Conservation (phyloP, 164 flowering plant genomes). For the Stephania japonica region DNA sequence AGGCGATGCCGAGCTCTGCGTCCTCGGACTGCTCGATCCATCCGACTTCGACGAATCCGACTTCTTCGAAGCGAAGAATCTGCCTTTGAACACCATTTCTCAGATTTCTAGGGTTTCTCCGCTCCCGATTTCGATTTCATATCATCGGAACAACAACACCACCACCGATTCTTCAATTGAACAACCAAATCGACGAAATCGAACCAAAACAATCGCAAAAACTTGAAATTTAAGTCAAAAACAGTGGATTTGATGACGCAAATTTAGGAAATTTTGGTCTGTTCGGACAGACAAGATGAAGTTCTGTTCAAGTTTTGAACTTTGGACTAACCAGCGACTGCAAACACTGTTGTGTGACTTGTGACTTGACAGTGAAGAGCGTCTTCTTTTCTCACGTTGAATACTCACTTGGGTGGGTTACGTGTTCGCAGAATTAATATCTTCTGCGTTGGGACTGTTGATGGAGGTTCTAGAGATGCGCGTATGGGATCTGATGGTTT, state of each 20-base stretch:
- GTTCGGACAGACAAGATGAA: not conserved
- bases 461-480: no score
- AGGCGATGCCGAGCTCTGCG: slow-evolving; percentile 56
- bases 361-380: no score
- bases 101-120: not conserved
- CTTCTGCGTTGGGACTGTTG: no score
- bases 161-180: not conserved
- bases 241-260: not conserved
- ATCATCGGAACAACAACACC: not conserved
- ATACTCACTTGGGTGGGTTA: no score
- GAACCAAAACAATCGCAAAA: not conserved
- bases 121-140: not conserved
- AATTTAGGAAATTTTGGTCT: not conserved
- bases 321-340: no score
- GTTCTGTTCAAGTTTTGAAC: not conserved
- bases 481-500: no score
- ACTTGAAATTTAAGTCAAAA: no score
- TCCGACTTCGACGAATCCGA: slow-evolving; percentile 76
- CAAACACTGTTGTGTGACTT: no score
- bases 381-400: no score
- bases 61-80: slow-evolving; percentile 88
- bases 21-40: slow-evolving; percentile 75
- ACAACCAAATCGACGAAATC: not conserved
- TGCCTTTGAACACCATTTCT: slow-evolving; percentile 80
- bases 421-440: no score